Percentiles rank a stretch among this genome's conserved stretches.
Evolutionary conservation across 441 rosid genomes (phyloP).

Genomic region (Erodium moschatum): DNA sequence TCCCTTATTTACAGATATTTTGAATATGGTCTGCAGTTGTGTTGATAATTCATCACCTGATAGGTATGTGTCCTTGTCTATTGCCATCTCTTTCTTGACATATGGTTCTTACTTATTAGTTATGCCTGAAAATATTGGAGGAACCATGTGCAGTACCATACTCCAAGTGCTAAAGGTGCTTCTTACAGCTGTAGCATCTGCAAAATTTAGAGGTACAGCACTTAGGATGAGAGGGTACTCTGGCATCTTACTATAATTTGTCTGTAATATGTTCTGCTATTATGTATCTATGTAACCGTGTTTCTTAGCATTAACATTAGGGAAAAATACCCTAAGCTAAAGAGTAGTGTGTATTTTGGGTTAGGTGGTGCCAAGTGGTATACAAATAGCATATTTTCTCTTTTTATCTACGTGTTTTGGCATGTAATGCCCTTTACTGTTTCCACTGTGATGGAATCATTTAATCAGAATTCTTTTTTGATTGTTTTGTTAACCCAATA

Average conservation of each 20-base stretch:
- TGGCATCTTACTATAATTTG: too few relatives aligned
- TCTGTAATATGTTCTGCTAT: too few relatives aligned
- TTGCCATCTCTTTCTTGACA: slow-evolving; percentile 13
- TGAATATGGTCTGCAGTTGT: slow-evolving; percentile 86
- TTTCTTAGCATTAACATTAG: too few relatives aligned
- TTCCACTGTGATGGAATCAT: neutral
- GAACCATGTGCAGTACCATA: slow-evolving; percentile 62
- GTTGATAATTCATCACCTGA: slow-evolving; percentile 94
- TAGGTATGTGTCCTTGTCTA: slow-evolving; percentile 42
- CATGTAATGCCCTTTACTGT: neutral
- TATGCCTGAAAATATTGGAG: slow-evolving; percentile 22
- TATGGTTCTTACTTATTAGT: slow-evolving; percentile 20
- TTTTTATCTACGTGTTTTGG: neutral
- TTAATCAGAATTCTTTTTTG: too few relatives aligned
- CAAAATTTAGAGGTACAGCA: slow-evolving; percentile 71
- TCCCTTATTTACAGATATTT: slow-evolving; percentile 76
- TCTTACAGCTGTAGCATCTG: slow-evolving; percentile 90
- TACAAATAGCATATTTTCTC: slow-evolving; percentile 16
- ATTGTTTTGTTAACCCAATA: neutral
- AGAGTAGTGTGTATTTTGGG: too few relatives aligned
- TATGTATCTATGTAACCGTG: too few relatives aligned
- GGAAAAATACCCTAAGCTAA: too few relatives aligned
- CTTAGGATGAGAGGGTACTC: too few relatives aligned
- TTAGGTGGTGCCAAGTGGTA: too few relatives aligned
- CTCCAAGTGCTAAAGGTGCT: slow-evolving; percentile 94